Conservation (phyloP, 768 basidiomycete genomes). For the Mrakia gelida region DNA sequence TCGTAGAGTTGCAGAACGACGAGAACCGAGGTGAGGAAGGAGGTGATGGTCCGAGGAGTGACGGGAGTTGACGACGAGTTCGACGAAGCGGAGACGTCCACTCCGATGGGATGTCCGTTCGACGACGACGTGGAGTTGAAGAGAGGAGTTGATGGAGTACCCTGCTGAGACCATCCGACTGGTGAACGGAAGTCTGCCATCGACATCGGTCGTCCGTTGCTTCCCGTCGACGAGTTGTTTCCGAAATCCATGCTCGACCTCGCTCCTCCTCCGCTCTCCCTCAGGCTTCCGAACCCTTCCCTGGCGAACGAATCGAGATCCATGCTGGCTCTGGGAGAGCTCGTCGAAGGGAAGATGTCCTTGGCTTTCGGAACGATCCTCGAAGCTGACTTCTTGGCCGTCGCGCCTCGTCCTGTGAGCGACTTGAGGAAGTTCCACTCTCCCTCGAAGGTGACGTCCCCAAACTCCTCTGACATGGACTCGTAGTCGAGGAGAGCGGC, state of each 20-base stretch:
- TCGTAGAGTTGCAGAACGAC: constrained; percentile 77
- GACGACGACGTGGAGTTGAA: not conserved
- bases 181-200: constrained; percentile 7
- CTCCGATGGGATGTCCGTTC: constrained; percentile 3
- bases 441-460: constrained; percentile 84
- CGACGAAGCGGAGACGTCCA: not conserved
- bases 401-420: constrained; percentile 39
- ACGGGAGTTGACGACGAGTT: not conserved
- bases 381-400: constrained; percentile 40
- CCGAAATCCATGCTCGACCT: constrained; percentile 15
- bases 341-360: constrained; percentile 22
- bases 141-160: not conserved
- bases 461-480: constrained; percentile 67
- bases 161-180: not conserved
- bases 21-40: constrained; percentile 79
- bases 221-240: not conserved
- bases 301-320: constrained; percentile 1
- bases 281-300: not conserved
- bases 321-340: not conserved
- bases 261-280: not conserved
- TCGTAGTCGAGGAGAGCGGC: constrained; percentile 74
- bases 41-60: constrained; percentile 57
- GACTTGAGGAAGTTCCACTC: constrained; percentile 65
- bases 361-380: constrained; percentile 22
- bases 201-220: constrained; percentile 12